These are phyloP conservation scores for Phenoliferia sp. DNA, from an alignment of 1,284 basidiomycete species.

Conservation along the genomic window DNA sequence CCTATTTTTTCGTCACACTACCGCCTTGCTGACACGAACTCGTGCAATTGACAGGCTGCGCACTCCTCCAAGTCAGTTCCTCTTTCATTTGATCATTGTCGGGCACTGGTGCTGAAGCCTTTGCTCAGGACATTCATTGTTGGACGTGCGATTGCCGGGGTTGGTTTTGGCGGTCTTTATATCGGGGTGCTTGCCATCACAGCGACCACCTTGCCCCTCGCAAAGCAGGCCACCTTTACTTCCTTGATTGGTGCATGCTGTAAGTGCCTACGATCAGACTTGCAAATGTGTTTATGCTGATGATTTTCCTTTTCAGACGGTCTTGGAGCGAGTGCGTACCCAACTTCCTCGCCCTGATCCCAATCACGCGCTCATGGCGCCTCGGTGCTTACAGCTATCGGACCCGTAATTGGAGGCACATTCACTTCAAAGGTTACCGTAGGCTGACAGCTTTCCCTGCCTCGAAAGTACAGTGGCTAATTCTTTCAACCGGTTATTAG, in stretches of 20 bases:
- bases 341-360: background rate
- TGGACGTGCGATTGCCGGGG: slow-evolving; percentile 33
- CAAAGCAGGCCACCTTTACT: slow-evolving; percentile 6
- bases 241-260: background rate
- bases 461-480: too few relatives aligned
- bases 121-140: slow-evolving; percentile 40
- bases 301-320: background rate
- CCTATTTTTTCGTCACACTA: too few relatives aligned
- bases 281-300: background rate
- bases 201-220: background rate
- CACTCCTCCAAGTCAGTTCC: slow-evolving; percentile 26
- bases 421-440: slow-evolving; percentile 27
- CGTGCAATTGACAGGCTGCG: too few relatives aligned
- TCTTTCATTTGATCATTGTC: too few relatives aligned
- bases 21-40: too few relatives aligned
- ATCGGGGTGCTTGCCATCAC: slow-evolving; percentile 31
- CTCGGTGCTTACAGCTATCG: too few relatives aligned
- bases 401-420: background rate
- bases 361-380: too few relatives aligned
- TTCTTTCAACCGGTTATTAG: too few relatives aligned
- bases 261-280: background rate
- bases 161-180: slow-evolving; percentile 36
- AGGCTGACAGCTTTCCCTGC: too few relatives aligned
- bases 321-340: background rate
- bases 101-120: too few relatives aligned